Evolutionary conservation across 305 asterid species (phyloP), one percentile per base, ranked within the genome.

Genomic region (Lippia alba): DNA sequence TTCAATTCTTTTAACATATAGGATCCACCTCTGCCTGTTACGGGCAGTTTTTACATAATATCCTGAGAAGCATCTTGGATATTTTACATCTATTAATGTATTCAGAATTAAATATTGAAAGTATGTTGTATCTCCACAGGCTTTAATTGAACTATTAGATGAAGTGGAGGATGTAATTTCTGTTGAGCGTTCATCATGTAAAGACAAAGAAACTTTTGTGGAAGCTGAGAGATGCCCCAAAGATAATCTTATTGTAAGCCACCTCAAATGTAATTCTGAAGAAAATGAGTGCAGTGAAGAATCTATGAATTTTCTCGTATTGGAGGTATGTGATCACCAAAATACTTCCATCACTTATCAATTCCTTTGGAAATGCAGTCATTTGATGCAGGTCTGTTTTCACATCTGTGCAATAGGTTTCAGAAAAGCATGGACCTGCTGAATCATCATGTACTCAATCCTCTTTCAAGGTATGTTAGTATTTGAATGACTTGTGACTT

Each of bases 131-230:
- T 51, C 75, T 36, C 67, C 40, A 50, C 87, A 91, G 97, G 97
- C 97, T 71, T 78, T 94, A 76, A 90, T 94, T 53, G 99, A 94
- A 77, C 92, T 91, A 64, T 76, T 94, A 80, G 99, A 94, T 85
- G 86, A 94, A 90, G 99, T 94, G 51, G 96, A 88, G 83, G 96
- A 87, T 80, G 97, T 85, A 58, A 91, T 94, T 67, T 88, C 92
- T 12, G 96, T 78, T 69, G 91, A 91, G 72, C 82, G 84, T 70
- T 73, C 89, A 44, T 61, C 39, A 61, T 55, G 70, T 70, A 77
- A 78, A 74, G 85, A 79, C 60, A 75, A 74, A 14, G 71, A 72
- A 64, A 56, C 77, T 74, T 58, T 78, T 49, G 49, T 54, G 74
- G 87, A 77, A 68, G 76, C 71, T 79, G 85, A 66, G 69, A 72